A percentile compares a stretch with the other conserved stretches of the same genome.
These are phyloP conservation scores for Incumbomyces lentus DNA, from an alignment of 2,329 filamentous ascomycete species.

Conservation along the genomic window DNA sequence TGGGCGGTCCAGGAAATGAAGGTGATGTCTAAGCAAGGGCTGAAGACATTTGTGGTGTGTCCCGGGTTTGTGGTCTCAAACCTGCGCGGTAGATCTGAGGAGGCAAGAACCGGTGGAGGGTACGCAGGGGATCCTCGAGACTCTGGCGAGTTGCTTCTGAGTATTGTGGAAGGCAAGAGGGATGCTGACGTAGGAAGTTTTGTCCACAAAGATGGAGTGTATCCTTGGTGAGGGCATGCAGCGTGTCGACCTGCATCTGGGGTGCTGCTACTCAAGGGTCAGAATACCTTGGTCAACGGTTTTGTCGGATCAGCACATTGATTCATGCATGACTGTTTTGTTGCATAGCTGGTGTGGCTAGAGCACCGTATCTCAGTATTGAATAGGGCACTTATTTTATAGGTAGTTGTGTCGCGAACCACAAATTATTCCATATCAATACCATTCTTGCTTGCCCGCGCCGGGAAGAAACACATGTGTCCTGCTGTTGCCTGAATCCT, in stretches of 20 bases:
- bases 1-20: conserved; percentile 39
- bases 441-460: too few species aligned
- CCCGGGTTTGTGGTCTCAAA: conserved; percentile 40
- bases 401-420: too few species aligned
- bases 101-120: conserved; percentile 22
- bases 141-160: conserved; percentile 31
- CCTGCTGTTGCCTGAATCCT: too few species aligned
- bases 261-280: too few species aligned
- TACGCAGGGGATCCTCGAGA: conserved; percentile 23
- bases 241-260: conserved; percentile 14
- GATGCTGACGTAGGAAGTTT: conserved; percentile 31
- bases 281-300: too few species aligned
- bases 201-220: conserved; percentile 11
- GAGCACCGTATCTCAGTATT: too few species aligned
- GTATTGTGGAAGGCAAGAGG: conserved; percentile 32
- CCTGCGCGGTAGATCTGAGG: conserved; percentile 26
- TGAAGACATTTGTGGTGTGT: conserved; percentile 39
- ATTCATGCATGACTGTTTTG: too few species aligned
- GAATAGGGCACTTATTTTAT: too few species aligned
- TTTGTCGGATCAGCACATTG: too few species aligned
- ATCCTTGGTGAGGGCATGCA: conserved; percentile 9
- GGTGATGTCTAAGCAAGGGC: conserved; percentile 31
- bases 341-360: too few species aligned
- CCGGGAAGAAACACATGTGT: too few species aligned
- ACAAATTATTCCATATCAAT: too few species aligned